Conservation (phyloP, 2,329 filamentous ascomycete genomes). For the Calonectria montana region DNA sequence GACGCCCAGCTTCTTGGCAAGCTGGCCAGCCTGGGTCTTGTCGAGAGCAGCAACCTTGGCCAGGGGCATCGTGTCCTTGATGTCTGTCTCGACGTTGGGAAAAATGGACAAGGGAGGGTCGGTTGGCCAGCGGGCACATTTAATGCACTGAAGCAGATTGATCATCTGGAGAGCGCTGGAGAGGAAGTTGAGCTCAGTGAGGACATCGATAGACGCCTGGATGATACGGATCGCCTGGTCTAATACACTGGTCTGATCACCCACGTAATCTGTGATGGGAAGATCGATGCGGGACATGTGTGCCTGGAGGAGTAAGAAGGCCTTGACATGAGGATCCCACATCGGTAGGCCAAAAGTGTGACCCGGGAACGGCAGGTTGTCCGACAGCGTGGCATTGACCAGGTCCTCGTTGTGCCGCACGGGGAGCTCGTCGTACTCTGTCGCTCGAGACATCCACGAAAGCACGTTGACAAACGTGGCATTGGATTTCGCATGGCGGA, state of each 20-base stretch:
- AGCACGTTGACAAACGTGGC: conserved; percentile 86
- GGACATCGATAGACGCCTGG: conserved; percentile 92
- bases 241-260: conserved; percentile 88
- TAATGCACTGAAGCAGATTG: conserved; percentile 88
- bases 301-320: conserved; percentile 92
- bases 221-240: conserved; percentile 98
- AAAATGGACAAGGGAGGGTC: conserved; percentile 84
- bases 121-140: conserved; percentile 89
- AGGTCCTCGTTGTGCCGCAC: conserved; percentile 99
- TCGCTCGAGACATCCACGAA: conserved; percentile 92
- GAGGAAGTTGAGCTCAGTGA: conserved; percentile 88
- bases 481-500: conserved; percentile 78
- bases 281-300: conserved; percentile 94
- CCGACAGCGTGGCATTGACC: conserved; percentile 90
- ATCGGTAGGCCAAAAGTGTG: conserved; percentile 79
- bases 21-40: conserved; percentile 51
- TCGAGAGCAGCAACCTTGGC: conserved; percentile 54
- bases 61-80: conserved; percentile 56
- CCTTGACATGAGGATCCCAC: conserved; percentile 99
- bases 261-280: conserved; percentile 96
- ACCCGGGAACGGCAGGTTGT: conserved; percentile 76
- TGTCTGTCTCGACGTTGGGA: conserved; percentile 71
- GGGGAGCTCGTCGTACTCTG: conserved; percentile 96
- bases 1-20: conserved; percentile 65
- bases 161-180: conserved; percentile 86